These are phyloP conservation scores for Dissophora ornata DNA, from an alignment of 192 early-diverging fungal species.

Conservation along the genomic window DNA sequence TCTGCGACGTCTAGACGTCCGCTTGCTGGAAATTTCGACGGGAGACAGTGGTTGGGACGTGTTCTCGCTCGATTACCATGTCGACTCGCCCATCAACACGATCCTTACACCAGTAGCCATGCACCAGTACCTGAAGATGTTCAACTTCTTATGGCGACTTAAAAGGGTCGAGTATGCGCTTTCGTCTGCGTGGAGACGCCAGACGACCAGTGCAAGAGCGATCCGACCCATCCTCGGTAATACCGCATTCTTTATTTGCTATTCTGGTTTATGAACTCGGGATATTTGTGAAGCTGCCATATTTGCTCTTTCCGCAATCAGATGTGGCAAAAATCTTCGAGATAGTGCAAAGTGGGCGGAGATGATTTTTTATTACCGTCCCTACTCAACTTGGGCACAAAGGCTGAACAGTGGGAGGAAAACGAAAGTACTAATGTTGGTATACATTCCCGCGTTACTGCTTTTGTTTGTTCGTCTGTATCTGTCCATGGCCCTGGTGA, in stretches of 20 bases:
- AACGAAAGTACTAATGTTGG: too few species aligned
- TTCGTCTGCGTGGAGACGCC: slow-evolving; percentile 78
- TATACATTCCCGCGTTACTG: too few species aligned
- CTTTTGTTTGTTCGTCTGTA: too few species aligned
- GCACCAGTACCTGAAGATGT: slow-evolving; percentile 84
- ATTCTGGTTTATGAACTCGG: too few species aligned
- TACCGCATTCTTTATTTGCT: too few species aligned
- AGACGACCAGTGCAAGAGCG: slow-evolving; percentile 74
- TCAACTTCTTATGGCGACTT: slow-evolving; percentile 89
- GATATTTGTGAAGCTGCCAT: too few species aligned
- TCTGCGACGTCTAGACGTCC: slow-evolving; percentile 81
- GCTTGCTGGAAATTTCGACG: slow-evolving; percentile 74
- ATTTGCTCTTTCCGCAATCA: slow-evolving; percentile 4
- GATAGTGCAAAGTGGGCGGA: too few species aligned
- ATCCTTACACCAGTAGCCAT: slow-evolving; percentile 81
- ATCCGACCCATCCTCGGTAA: slow-evolving; percentile 59
- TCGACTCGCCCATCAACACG: slow-evolving; percentile 85
- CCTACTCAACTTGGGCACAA: too few species aligned
- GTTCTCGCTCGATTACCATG: slow-evolving; percentile 89
- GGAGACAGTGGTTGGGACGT: slow-evolving; percentile 92
- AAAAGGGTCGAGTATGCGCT: slow-evolving; percentile 89
- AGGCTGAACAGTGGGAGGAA: too few species aligned
- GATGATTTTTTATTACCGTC: too few species aligned
- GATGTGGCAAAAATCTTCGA: neutral
- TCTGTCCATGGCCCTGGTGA: too few species aligned